phyloP scores from a whole-genome alignment of 345 rosid genomes.

The Arabis alpina region DNA sequence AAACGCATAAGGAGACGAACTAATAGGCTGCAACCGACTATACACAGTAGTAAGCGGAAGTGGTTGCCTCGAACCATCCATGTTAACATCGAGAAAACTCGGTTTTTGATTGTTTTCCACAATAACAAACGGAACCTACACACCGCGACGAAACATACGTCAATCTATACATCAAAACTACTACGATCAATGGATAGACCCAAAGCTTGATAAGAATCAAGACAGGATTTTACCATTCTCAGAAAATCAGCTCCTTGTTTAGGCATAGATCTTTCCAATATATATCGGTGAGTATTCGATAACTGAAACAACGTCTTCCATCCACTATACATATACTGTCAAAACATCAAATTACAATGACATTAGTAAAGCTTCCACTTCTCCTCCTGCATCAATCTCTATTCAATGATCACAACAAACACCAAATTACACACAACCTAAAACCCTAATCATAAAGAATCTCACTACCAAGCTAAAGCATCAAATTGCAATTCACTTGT shows the following conservation, averaged over 20 bases:
- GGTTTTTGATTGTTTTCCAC: conserved; percentile 61
- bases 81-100: conserved; percentile 62
- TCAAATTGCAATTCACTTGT: background rate
- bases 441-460: no score
- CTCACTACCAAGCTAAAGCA: no score
- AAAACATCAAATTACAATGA: background rate
- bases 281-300: conserved; percentile 62
- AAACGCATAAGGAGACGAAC: conserved; percentile 77
- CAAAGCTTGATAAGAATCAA: conserved; percentile 20
- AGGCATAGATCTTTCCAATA: conserved; percentile 72
- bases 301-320: conserved; percentile 85
- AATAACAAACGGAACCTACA: conserved; percentile 87
- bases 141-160: conserved; percentile 8
- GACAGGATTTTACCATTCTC: conserved; percentile 53
- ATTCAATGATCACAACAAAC: no score
- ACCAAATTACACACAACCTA: no score
- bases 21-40: conserved; percentile 62
- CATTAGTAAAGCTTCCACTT: conserved; percentile 18
- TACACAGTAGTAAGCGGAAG: conserved; percentile 85
- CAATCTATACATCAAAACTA: conserved; percentile 1
- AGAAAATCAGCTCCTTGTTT: conserved; percentile 63
- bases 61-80: conserved; percentile 77
- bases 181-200: conserved; percentile 3
- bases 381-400: background rate
- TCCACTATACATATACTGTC: conserved; percentile 79